Percentiles rank a stretch among this genome's conserved stretches.
Conservation (phyloP, 1,139 yeast genomes). For the Sugiyamaella paludigena region DNA sequence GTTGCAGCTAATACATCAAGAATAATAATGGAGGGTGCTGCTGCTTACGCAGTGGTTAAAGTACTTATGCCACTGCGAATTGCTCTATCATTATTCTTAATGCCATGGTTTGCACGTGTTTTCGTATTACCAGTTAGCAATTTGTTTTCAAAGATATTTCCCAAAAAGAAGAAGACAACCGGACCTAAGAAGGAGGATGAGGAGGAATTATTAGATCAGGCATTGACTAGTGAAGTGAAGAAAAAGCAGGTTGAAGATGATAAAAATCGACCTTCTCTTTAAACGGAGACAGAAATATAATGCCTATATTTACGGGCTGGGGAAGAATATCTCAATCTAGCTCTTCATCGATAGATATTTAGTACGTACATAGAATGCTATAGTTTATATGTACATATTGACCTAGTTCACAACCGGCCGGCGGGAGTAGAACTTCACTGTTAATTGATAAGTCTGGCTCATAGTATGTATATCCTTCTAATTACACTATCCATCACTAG, state of each 20-base stretch:
- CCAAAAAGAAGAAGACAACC: slow-evolving; percentile 1
- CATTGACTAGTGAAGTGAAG: slow-evolving; percentile 3
- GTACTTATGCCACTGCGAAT: slow-evolving; percentile 57
- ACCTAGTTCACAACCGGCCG: no score
- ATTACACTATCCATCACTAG: slow-evolving; percentile 17
- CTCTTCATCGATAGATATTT: no score
- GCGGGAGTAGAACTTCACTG: no score
- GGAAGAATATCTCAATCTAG: no score
- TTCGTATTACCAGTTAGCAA: slow-evolving; percentile 53
- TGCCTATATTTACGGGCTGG: no score
- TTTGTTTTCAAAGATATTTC: slow-evolving; percentile 32
- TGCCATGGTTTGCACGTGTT: slow-evolving; percentile 67
- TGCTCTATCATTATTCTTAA: slow-evolving; percentile 53
- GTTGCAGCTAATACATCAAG: slow-evolving; percentile 53
- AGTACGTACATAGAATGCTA: no score
- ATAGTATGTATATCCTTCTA: slow-evolving; percentile 14
- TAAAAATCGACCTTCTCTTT: slow-evolving; percentile 6
- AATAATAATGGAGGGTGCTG: slow-evolving; percentile 77
- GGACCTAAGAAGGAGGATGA: slow-evolving; percentile 3
- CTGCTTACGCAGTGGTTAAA: slow-evolving; percentile 79
- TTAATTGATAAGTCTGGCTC: no score
- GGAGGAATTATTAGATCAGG: background rate
- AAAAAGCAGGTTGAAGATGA: slow-evolving; percentile 6
- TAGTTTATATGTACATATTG: no score
- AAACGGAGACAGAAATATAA: no score